Evolutionary conservation across 139 green algal species (phyloP).

Genomic region (Coelastrella sp.): DNA sequence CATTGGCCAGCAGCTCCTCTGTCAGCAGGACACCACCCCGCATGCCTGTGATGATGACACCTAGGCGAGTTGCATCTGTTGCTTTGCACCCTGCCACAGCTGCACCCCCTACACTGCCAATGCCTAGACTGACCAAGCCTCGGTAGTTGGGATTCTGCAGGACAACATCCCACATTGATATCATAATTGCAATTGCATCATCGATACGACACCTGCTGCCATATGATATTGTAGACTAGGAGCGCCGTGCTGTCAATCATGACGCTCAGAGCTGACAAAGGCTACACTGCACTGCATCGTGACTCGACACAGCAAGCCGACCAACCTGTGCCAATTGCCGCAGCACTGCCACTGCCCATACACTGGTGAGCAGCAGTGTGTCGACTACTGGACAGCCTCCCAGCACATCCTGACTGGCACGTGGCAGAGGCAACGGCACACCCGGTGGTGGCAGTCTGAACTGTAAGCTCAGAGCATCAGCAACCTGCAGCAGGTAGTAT

Average conservation of each 20-base stretch:
- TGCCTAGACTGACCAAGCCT: constrained; percentile 73
- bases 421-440: constrained; percentile 56
- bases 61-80: constrained; percentile 64
- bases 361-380: constrained; percentile 72
- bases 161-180: not conserved
- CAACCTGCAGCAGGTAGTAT: too few species aligned
- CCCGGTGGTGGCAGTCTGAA: constrained; percentile 81
- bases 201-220: not conserved
- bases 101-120: constrained; percentile 72
- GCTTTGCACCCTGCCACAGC: constrained; percentile 60
- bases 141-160: constrained; percentile 55
- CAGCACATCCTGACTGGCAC: constrained; percentile 60
- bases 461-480: constrained; percentile 85
- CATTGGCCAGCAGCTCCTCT: constrained; percentile 43
- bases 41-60: constrained; percentile 52
- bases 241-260: not conserved
- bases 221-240: not conserved
- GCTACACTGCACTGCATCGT: too few species aligned
- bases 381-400: constrained; percentile 74
- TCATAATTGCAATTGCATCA: not conserved
- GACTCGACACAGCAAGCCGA: too few species aligned
- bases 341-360: constrained; percentile 89
- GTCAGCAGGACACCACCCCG: constrained; percentile 8
- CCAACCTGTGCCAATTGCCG: constrained; percentile 76
- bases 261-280: too few species aligned